These are phyloP conservation scores for Vitis cinerea DNA, from an alignment of 164 flowering plant species.

Conservation along the genomic window DNA sequence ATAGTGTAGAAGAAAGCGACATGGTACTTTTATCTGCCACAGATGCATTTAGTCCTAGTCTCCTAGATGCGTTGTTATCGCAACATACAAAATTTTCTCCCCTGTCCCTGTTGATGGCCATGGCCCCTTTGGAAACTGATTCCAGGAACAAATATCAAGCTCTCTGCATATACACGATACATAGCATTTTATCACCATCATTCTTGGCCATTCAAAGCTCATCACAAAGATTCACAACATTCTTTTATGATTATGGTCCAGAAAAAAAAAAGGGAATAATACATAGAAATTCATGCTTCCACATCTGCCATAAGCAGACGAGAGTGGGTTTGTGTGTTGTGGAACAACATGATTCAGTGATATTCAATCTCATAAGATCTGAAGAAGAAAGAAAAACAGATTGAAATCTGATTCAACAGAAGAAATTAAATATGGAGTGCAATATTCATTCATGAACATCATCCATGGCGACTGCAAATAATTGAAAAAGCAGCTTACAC, in stretches of 20 bases:
- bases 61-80: not conserved
- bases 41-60: no score
- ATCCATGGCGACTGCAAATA: not conserved
- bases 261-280: not conserved
- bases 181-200: not conserved
- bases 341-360: no score
- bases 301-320: no score
- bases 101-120: not conserved
- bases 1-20: not conserved
- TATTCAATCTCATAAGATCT: no score
- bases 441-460: not conserved
- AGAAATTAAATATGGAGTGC: not conserved
- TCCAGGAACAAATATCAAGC: not conserved
- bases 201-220: constrained; percentile 13
- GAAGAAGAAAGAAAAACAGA: no score
- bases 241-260: not conserved
- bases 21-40: not conserved
- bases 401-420: no score
- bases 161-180: not conserved
- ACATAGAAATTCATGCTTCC: no score
- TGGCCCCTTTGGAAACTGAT: not conserved
- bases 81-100: not conserved
- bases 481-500: no score
- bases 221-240: not conserved
- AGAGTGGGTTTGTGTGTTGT: no score